Conservation (phyloP, 768 basidiomycete species). For the Cyclocybe cylindracea region DNA sequence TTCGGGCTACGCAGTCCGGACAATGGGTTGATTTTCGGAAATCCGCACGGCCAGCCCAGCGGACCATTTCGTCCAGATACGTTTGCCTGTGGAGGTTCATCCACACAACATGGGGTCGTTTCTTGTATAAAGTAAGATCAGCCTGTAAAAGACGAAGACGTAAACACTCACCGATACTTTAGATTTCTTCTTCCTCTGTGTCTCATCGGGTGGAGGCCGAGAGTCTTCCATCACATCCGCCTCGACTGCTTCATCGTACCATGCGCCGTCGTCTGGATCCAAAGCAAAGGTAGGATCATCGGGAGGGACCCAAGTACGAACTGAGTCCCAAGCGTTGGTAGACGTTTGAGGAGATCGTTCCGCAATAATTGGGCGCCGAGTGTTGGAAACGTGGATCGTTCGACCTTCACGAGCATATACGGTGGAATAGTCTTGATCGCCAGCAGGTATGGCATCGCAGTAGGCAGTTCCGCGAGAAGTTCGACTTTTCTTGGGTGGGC, state of each 20-base stretch:
- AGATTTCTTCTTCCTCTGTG: conserved; percentile 4
- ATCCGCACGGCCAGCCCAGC: conserved; percentile 5
- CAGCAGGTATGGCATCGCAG: not conserved
- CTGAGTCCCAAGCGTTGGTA: not conserved
- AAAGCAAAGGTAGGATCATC: conserved; percentile 7
- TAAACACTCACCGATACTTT: conserved; percentile 11
- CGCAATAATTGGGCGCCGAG: not conserved
- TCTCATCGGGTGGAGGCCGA: not conserved
- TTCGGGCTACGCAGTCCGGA: conserved; percentile 4
- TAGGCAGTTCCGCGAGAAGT: not conserved
- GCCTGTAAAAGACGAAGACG: not conserved
- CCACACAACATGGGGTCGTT: conserved; percentile 14
- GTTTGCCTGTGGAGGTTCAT: conserved; percentile 1
- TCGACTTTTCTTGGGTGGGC: not conserved
- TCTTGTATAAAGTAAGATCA: conserved; percentile 2
- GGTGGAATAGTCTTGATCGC: not conserved
- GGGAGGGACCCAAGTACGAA: conserved; percentile 4
- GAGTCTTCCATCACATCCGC: conserved; percentile 7
- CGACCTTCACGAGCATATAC: not conserved
- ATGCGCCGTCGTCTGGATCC: not conserved
- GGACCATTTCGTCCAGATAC: conserved; percentile 12
- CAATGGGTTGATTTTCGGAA: not conserved
- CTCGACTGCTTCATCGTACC: conserved; percentile 6
- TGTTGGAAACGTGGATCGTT: not conserved
- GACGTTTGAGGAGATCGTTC: not conserved